Evolutionary conservation across 768 basidiomycete species (phyloP), one percentile per base, ranked within the genome.

Genomic region (Trametes sanguinea): DNA sequence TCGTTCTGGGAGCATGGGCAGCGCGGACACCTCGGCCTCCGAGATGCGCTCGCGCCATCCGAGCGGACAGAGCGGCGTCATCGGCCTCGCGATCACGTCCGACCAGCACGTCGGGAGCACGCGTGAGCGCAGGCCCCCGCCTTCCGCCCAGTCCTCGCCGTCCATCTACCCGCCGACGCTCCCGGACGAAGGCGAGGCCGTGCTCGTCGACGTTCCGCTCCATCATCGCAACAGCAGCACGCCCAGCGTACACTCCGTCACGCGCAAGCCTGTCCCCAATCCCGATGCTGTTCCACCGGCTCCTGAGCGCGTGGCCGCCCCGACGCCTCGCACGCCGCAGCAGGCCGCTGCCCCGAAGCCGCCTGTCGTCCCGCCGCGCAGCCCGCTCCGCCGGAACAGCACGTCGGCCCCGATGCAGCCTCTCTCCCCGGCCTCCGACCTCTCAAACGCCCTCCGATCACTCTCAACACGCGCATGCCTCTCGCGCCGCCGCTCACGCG

Each of bases 331-430:
- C 50, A 54, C 58, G 33, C 63, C 63, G 46, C 17, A 33, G 32
- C 35, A 45, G 45, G 27, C 64, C 42, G 30, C 64, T 16, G 46
- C 46, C 1, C 22, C 22, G 46, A 33, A 51, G 37, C 54, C 59
- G 45, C 64, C 64, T 22, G 52, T 63, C 39, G 32, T 65, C 30
- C 65, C 66, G 0, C 69, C 65, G 4, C 69, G 69, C 46, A 66
- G 61, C 65, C 63, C 67, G 40, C 54, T 67, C 29, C 54, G 63
- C 17, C 51, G 54, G n/a, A 59, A 22, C 29, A 61, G 68, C 57
- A 16, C 44, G 43, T 16, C n/a, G 51, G 37, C 30, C 10, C 22
- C 52, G 22, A 29, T 45, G 3, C 57, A 60, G 51, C 33, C 62
- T 43, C 51, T 68, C 29, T 58, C 57, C 32, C 57, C 57, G 16